phyloP scores from a whole-genome alignment of 116 monocot genomes.

The Dioscorea cayenensis region DNA sequence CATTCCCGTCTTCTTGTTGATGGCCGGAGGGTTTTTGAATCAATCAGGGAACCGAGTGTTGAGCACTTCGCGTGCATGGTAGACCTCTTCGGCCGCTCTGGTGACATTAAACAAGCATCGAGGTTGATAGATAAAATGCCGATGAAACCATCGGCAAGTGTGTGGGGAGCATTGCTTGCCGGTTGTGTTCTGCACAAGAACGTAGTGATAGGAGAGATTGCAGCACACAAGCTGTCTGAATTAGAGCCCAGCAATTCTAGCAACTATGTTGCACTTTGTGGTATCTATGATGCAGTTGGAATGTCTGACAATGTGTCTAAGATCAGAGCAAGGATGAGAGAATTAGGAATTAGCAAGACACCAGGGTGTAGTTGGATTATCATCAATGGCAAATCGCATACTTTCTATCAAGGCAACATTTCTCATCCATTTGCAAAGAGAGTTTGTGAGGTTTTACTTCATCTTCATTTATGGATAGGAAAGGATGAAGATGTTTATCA shows the following conservation, averaged over 20 bases:
- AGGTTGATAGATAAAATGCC: conserved; percentile 37
- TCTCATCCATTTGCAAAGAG: conserved; percentile 10
- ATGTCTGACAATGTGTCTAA: conserved; percentile 15
- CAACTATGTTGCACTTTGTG: conserved; percentile 51
- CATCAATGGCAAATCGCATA: conserved; percentile 22
- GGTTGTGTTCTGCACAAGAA: conserved; percentile 44
- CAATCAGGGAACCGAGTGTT: conserved; percentile 30
- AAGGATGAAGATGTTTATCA: not conserved
- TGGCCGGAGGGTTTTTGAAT: conserved; percentile 30
- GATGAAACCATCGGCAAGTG: conserved; percentile 39
- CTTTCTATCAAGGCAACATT: conserved; percentile 46
- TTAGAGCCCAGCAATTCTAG: conserved; percentile 41
- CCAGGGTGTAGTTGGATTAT: conserved; percentile 64
- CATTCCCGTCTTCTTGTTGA: conserved; percentile 48
- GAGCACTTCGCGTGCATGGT: conserved; percentile 86
- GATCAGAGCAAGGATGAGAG: conserved; percentile 41
- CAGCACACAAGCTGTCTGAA: conserved; percentile 40
- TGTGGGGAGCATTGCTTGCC: conserved; percentile 73
- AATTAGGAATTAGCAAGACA: conserved; percentile 31
- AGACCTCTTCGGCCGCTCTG: conserved; percentile 57
- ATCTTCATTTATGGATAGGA: not conserved
- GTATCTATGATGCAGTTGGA: conserved; percentile 47
- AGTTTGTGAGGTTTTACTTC: not conserved
- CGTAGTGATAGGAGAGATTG: conserved; percentile 48
- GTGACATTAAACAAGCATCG: conserved; percentile 40